Evolutionary conservation across 164 flowering plant species (phyloP).

Genomic region (Berberis vulgaris): DNA sequence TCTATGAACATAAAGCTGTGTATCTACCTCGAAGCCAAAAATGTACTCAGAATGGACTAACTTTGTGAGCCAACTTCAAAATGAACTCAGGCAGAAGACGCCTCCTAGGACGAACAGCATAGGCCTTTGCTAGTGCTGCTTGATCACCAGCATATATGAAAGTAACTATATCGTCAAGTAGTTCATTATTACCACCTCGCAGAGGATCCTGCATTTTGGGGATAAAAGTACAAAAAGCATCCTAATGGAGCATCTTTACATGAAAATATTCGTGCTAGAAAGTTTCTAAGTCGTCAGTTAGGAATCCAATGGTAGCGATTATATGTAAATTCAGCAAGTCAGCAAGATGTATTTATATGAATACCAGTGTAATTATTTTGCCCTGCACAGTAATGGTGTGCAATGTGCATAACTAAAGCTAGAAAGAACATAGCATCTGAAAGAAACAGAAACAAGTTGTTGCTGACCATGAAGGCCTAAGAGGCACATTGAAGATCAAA

Average conservation of each 20-base stretch:
- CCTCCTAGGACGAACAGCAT: conserved; percentile 49
- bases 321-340: background rate
- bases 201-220: conserved; percentile 66
- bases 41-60: conserved; percentile 66
- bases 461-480: too few species aligned
- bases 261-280: background rate
- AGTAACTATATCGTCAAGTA: conserved; percentile 53
- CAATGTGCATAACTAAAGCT: too few species aligned
- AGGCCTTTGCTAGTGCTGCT: conserved; percentile 50
- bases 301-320: too few species aligned
- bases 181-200: conserved; percentile 75
- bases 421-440: too few species aligned
- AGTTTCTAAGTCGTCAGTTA: background rate
- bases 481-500: too few species aligned
- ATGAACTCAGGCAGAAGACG: conserved; percentile 82
- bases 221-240: background rate
- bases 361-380: too few species aligned
- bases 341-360: background rate
- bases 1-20: background rate
- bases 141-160: conserved; percentile 55
- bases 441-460: too few species aligned
- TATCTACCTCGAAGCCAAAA: background rate
- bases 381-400: too few species aligned
- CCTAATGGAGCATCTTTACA: background rate
- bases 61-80: conserved; percentile 48